Evolutionary conservation across 345 rosid genomes (phyloP).

Genomic region (Acer negundo): DNA sequence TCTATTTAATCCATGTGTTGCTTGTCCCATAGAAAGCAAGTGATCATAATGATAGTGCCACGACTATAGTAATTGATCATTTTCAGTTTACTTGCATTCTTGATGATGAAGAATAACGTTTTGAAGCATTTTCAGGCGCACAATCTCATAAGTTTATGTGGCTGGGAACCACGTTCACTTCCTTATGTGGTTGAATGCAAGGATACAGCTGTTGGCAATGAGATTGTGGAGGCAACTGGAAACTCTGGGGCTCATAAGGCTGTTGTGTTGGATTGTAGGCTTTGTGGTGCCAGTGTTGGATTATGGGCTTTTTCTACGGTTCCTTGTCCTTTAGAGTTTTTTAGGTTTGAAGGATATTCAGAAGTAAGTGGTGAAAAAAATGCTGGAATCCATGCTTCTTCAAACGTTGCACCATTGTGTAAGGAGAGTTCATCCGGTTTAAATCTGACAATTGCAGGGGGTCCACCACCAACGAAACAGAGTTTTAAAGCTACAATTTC

Average conservation of each 20-base stretch:
- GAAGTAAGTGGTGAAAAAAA: slow-evolving; percentile 43
- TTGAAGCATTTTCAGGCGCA: slow-evolving; percentile 60
- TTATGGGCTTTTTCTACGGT: slow-evolving; percentile 79
- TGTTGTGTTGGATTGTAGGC: slow-evolving; percentile 83
- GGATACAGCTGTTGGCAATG: slow-evolving; percentile 36
- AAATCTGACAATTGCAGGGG: slow-evolving; percentile 87
- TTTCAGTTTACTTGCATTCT: slow-evolving; percentile 14
- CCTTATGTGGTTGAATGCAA: slow-evolving; percentile 80
- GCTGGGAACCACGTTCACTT: slow-evolving; percentile 88
- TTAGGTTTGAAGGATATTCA: slow-evolving; percentile 64
- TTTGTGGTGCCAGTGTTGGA: slow-evolving; percentile 96
- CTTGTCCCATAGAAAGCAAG: not conserved
- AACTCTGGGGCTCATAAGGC: slow-evolving; percentile 39
- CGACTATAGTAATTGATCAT: not conserved
- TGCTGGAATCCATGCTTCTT: slow-evolving; percentile 30
- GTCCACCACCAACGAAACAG: slow-evolving; percentile 83
- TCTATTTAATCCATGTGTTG: not conserved
- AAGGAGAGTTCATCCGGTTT: slow-evolving; percentile 41
- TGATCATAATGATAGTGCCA: slow-evolving; percentile 1
- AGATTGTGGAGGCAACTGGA: slow-evolving; percentile 34
- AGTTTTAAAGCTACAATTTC: slow-evolving; percentile 88
- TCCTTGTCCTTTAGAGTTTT: slow-evolving; percentile 66
- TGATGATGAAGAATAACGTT: slow-evolving; percentile 18
- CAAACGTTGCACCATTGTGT: slow-evolving; percentile 27
- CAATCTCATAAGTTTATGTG: slow-evolving; percentile 77